Base-by-base conservation (phyloP, 208 protist species). In the Trypanosoma caninum region DNA sequence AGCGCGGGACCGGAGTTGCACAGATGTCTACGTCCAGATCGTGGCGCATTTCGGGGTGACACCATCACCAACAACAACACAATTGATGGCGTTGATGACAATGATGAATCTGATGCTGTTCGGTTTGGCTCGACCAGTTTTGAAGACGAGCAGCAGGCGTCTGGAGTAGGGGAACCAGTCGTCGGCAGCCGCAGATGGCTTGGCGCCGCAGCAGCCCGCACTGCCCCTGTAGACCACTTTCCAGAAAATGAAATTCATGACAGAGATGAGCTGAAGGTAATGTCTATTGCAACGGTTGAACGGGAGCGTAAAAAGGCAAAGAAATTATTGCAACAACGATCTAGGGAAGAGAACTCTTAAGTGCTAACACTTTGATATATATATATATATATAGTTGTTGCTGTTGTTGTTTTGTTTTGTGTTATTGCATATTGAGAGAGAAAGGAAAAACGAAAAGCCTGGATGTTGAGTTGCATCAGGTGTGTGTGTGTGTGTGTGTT, bases 191-290 rank as follows among this genome's bases (percentile, higher is more conserved):
- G 57, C n/a, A 42, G 20, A 60, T 60, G 41, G 52, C 20, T 53
- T 20, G 30, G 35, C n/a, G 23, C 37, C n/a, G 33, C 28, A 22
- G 25, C 20, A 44, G 18, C 14, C 35, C 13, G 14, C 20, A 20
- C 25, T 33, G 46, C 9, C 46, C 18, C 38, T 5, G 28, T 69
- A 34, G 83, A 91, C 25, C 82, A 93, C 59, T 93, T 87, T 68
- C 86, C 84, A 25, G 87, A 95, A 30, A 91, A 91, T 57, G 90
- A 96, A 34, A 84, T 93, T 40, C 84, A 88, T 42, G 82, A 91
- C 60, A 76, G 90, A 16, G 65, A 87, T 18, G 84, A 93, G 57
- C 69, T 96, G 44, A 96, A 96, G 71, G 82, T 91, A 76, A 91
- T 96, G 82, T 80, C 87, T 25, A 60, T 85, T n/a, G 89, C 83